These are phyloP conservation scores for Allium fistulosum DNA, from an alignment of 106 monocot genomes.

Conservation along the genomic window DNA sequence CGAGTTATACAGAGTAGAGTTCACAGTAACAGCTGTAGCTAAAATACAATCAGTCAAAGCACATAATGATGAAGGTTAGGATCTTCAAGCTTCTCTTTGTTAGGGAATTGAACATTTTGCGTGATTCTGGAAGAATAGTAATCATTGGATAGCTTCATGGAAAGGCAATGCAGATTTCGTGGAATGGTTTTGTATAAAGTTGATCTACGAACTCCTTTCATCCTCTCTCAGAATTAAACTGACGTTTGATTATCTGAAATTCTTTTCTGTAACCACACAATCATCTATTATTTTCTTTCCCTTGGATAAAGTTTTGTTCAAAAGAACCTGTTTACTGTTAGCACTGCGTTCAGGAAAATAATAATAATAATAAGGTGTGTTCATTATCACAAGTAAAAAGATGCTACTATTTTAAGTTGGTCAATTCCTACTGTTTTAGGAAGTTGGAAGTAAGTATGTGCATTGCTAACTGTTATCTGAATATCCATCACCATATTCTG, in stretches of 20 bases:
- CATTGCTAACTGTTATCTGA: conserved; percentile 41
- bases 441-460: conserved; percentile 51
- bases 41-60: conserved; percentile 15
- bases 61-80: conserved; percentile 67
- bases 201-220: conserved; percentile 50
- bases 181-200: conserved; percentile 69
- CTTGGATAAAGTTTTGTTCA: conserved; percentile 50
- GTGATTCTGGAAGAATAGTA: conserved; percentile 18
- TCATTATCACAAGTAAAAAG: too few relatives aligned
- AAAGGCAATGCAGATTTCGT: conserved; percentile 75
- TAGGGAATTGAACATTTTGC: conserved; percentile 18
- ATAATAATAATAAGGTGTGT: too few relatives aligned
- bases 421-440: conserved; percentile 24
- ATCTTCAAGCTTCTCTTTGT: conserved; percentile 60
- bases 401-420: background rate
- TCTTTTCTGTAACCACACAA: conserved; percentile 29
- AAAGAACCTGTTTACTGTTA: too few relatives aligned
- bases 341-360: too few relatives aligned
- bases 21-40: conserved; percentile 12
- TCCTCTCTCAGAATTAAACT: conserved; percentile 40
- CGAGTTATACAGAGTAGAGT: conserved; percentile 6
- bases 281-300: conserved; percentile 55
- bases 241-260: conserved; percentile 12
- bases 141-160: conserved; percentile 58
- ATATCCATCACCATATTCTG: conserved; percentile 41